Base-by-base conservation (phyloP, 768 basidiomycete genomes). In the Boletus eberwhitei region DNA sequence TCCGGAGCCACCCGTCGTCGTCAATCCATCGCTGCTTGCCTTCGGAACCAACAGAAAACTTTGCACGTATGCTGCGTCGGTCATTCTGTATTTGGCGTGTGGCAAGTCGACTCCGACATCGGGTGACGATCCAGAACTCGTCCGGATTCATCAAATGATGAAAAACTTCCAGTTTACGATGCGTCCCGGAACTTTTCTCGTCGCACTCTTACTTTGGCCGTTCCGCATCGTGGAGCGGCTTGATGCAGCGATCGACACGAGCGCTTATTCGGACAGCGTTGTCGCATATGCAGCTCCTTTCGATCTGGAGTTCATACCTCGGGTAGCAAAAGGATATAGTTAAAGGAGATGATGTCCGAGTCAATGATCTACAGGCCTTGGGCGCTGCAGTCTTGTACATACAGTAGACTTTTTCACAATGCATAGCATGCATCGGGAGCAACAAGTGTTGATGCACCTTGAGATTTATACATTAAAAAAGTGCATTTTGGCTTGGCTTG, bases 261-360 rank as follows among this genome's bases (percentile, higher is more conserved):
- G 79, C 36, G 81, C 74, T 0, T 83, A 84, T 61, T 80, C 78
- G 4, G 80, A 85, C 58, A 76, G 73, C 3, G 75, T 82, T 8
- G 81, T 85, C 60, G 71, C 78, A 0, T 81, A 82, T 45, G 82
- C 86, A 0, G 59, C 74, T 41, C 83, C 82, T 4, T 88, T 87
- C 62, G 73, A 75, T 4, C 81, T 80, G 2, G 60, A 68, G 1
- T 86, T 87, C 57, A 74, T 77, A 53, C 82, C 84, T 1, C 59
- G 84, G 34, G 59, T 71, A 14, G 54, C 58, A 9, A 53, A 58
- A 29, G 8, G 26, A 3, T 32, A 2, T 32, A 2, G 39, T 26
- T 60, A 54, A 65, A 29, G 17, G 49, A 47, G 14, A 48, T 60
- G 48, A 44, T 65, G 57, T 32, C 52, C 22, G 21, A 38, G 38